Percentiles rank a stretch among this genome's conserved stretches.
phyloP scores from a whole-genome alignment of 148 eudicot genomes.

The Polygonum maritimum region DNA sequence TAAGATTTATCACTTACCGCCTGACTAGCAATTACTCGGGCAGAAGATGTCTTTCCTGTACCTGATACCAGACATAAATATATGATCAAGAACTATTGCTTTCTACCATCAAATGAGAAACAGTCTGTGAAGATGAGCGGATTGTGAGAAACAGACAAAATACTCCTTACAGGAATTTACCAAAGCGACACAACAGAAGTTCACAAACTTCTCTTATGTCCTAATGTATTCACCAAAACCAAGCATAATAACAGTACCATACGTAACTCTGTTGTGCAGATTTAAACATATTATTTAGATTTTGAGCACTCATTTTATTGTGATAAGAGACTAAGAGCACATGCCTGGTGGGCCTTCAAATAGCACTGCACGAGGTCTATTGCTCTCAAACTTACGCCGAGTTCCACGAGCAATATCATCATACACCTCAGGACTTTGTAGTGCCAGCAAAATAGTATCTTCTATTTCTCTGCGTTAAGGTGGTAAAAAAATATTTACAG shows the following conservation, averaged over 20 bases:
- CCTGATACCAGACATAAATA: slow-evolving; percentile 37
- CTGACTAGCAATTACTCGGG: slow-evolving; percentile 92
- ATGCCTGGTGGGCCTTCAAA: slow-evolving; percentile 99
- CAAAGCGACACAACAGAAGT: neutral
- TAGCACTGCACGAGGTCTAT: slow-evolving; percentile 88
- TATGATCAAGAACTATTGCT: neutral
- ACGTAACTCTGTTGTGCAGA: neutral
- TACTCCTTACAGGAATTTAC: neutral
- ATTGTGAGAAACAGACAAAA: neutral
- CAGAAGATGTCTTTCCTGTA: slow-evolving; percentile 99
- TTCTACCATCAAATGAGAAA: neutral
- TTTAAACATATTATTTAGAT: neutral
- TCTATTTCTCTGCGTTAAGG: slow-evolving; percentile 54
- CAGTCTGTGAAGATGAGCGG: neutral
- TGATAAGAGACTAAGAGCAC: slow-evolving; percentile 5
- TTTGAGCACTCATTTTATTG: neutral
- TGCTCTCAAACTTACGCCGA: slow-evolving; percentile 80
- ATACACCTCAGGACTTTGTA: slow-evolving; percentile 88
- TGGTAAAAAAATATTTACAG: neutral
- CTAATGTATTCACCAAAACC: neutral
- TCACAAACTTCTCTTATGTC: neutral
- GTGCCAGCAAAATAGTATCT: slow-evolving; percentile 78
- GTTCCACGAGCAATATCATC: slow-evolving; percentile 98
- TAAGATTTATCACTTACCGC: slow-evolving; percentile 47
- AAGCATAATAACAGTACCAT: neutral